These are phyloP conservation scores for Lactarius tabidus DNA, from an alignment of 768 basidiomycete species.

Conservation along the genomic window DNA sequence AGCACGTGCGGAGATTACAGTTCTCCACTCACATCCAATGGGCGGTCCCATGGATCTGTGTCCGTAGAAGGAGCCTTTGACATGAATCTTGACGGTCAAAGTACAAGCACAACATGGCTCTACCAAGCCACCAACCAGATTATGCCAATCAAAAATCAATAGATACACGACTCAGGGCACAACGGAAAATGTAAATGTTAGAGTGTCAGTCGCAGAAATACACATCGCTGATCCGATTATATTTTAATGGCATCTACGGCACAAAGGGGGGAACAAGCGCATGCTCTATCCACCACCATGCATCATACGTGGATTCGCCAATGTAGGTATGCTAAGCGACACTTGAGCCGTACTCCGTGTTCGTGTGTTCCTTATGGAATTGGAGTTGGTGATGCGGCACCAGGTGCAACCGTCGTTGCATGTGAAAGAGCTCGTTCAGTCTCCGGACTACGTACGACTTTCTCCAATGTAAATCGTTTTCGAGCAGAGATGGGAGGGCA, in stretches of 20 bases:
- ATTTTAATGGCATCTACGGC: neutral
- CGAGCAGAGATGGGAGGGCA: conserved; percentile 76
- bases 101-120: neutral
- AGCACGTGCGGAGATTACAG: neutral
- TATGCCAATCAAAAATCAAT: conserved; percentile 1
- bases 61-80: conserved; percentile 11
- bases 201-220: neutral
- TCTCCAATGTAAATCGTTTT: conserved; percentile 72
- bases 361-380: neutral
- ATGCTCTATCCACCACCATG: neutral
- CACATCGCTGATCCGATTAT: neutral
- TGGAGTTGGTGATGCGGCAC: neutral
- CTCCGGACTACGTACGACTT: conserved; percentile 64
- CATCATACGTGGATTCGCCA: neutral
- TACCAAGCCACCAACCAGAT: conserved; percentile 1
- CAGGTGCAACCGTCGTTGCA: neutral
- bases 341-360: neutral
- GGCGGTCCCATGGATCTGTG: conserved; percentile 23
- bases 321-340: neutral
- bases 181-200: neutral
- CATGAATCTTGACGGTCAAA: conserved; percentile 8
- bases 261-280: neutral
- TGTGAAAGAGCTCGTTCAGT: conserved; percentile 36
- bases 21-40: conserved; percentile 13
- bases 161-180: neutral